Base-by-base conservation (phyloP, 2,329 filamentous ascomycete genomes). In the Penicillium sp. region DNA sequence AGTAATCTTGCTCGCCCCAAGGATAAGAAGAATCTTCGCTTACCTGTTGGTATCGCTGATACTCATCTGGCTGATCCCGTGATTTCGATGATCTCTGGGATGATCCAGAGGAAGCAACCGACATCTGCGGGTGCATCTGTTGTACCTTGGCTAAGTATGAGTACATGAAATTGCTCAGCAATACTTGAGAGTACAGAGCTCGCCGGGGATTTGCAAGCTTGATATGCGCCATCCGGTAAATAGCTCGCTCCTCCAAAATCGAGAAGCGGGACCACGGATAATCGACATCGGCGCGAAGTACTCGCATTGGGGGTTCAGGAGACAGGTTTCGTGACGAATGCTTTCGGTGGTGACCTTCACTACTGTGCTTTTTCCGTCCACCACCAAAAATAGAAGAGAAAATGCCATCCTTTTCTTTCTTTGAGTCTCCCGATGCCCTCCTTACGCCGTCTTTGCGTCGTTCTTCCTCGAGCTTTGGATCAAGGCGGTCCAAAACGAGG, bases 111-210 rank as follows among this genome's bases (percentile, higher is more conserved):
- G 89, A 85, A n/a, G 91, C 91, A 43, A 96, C 88, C 69, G 95
- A 90, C 77, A 97, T 90, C 71, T 96, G 91, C 43, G 94, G 94
- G 74, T 99, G 94, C 91, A 97, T 97, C 69, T 95, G 92, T 77
- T 99, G 94, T 46, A 99, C 94, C 75, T 97, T 99, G 61, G 94
- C 94, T 63, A 99, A 84, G 74, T 99, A 99, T 57, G 92, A 94
- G 78, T 99, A 99, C 94, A 99, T 99, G 77, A 99, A 99, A 75
- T 99, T 99, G 77, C 93, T 97, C 65, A 99, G 84, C 58, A 99
- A 81, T 23, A 99, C 94, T 75, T 99, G 94, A 59, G 93, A 97
- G 71, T 96, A 89, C 51, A 99, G 79, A 41, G 93, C 90, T 56
- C 94, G 88, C 45, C 93, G 88, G 38, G 94, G 94, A 71, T 99